phyloP scores from a whole-genome alignment of 768 basidiomycete genomes.

The Boletus tomentosulus region DNA sequence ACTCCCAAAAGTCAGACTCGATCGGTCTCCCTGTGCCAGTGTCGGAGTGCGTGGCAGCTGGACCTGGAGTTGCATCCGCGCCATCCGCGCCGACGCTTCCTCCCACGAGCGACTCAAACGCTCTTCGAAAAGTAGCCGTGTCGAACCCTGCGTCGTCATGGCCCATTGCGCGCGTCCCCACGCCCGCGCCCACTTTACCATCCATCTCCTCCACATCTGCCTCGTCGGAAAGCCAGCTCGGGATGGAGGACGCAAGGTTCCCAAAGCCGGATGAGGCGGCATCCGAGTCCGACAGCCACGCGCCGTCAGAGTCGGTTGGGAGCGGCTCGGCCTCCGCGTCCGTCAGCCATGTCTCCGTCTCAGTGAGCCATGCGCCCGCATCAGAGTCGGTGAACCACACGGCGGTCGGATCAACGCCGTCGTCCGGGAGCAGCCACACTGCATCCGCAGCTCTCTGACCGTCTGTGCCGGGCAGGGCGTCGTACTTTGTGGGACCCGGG shows the following conservation, averaged over 20 bases:
- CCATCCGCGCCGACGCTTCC: not conserved
- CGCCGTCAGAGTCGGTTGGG: constrained; percentile 36
- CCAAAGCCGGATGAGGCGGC: constrained; percentile 15
- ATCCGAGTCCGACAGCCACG: constrained; percentile 33
- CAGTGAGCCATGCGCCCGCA: constrained; percentile 22
- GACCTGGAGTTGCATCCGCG: not conserved
- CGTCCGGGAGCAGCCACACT: constrained; percentile 17
- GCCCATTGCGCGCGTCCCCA: not conserved
- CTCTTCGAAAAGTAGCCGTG: constrained; percentile 7
- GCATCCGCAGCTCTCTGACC: not conserved
- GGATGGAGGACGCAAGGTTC: constrained; percentile 16
- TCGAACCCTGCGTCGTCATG: constrained; percentile 18
- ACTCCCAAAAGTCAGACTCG: constrained; percentile 56
- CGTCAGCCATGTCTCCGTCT: constrained; percentile 28
- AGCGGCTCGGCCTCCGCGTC: constrained; percentile 39
- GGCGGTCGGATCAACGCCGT: not conserved
- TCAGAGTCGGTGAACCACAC: constrained; percentile 18
- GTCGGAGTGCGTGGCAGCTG: not conserved
- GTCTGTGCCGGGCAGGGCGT: constrained; percentile 3
- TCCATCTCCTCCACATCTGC: constrained; percentile 16
- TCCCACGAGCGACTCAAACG: constrained; percentile 17
- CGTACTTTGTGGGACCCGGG: constrained; percentile 12
- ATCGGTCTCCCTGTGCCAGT: constrained; percentile 32
- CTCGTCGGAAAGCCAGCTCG: constrained; percentile 29
- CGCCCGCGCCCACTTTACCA: not conserved